Base-by-base conservation (phyloP, 2,329 filamentous ascomycete genomes). In the Chaetomium strumarium region DNA sequence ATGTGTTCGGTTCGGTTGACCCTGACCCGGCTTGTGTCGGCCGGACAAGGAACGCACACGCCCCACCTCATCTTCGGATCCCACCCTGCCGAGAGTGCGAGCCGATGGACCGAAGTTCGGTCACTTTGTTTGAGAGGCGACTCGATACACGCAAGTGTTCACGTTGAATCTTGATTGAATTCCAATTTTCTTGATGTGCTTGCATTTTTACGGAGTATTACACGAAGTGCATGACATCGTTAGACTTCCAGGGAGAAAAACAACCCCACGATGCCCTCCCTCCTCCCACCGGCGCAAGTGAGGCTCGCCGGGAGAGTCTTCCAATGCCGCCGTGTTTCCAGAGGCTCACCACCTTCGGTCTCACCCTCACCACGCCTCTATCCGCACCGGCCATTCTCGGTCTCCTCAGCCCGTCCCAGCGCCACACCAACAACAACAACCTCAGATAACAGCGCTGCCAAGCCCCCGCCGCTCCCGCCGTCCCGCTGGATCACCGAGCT, bases 401-500 rank as follows among this genome's bases (percentile, higher is more conserved):
- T 44, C n/a, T 48, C 46, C 2, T 5, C 58, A 47, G 30, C 56
- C 40, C 49, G 36, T 49, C 9, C 34, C 14, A 43, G 13, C 38
- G 34, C 50, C 19, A 24, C 24, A 24, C 34, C 50, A 16, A 29
- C 50, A 16, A 24, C 24, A 24, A 34, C 50, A 16, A 29, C 17
- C 19, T 3, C 47, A 16, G 19, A 37, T 4, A 30, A 37, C 3
- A 30, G 12, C 36, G 14, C 37, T 57, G 14, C 39, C 46, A 55
- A 47, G 40, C 39, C 44, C 34, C 50, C 49, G 17, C 56, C 60
- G 17, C 50, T 60, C 55, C 75, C 62, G 62, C 75, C 66, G n/a
- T 73, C 83, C 16, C 75, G 82, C 64, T 93, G 88, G 88, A 79
- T 90, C 34, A 79, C 82, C 5, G 79, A 85, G 53, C 77, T 85